These are phyloP conservation scores for Entrophospora sp. DNA, from an alignment of 192 early-diverging fungal species.

Conservation along the genomic window DNA sequence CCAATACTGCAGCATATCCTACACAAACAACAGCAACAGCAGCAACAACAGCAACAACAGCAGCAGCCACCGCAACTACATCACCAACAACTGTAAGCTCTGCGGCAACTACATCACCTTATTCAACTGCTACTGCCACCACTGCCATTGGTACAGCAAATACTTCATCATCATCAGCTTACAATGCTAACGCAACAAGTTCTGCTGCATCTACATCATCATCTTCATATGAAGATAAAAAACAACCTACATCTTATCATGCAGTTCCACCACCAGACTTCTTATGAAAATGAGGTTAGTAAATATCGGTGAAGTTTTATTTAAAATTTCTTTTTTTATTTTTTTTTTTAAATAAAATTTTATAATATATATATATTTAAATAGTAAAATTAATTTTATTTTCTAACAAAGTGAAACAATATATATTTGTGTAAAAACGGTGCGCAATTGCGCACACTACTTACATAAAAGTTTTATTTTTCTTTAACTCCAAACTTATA, in stretches of 20 bases:
- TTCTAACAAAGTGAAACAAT: not conserved
- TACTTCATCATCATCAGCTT: constrained; percentile 5
- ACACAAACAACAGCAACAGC: not conserved
- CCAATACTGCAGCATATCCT: constrained; percentile 1
- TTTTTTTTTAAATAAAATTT: not conserved
- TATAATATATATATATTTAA: not conserved
- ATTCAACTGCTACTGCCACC: not conserved
- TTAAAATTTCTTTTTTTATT: not conserved
- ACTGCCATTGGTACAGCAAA: too few species aligned
- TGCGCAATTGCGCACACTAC: constrained; percentile 20
- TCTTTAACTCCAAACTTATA: too few species aligned
- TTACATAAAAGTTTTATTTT: constrained; percentile 17
- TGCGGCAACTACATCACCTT: not conserved
- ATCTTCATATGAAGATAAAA: constrained; percentile 1
- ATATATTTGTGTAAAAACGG: constrained; percentile 8
- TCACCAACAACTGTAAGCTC: not conserved
- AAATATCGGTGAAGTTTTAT: not conserved
- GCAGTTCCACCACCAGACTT: constrained; percentile 19
- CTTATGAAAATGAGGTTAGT: constrained; percentile 21
- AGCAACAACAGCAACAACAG: constrained; percentile 2
- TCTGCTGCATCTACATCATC: not conserved
- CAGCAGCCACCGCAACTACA: too few species aligned
- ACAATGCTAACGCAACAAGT: not conserved
- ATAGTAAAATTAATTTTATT: not conserved
- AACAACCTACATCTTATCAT: constrained; percentile 9